phyloP scores from a whole-genome alignment of 1,139 yeast species.

The Saccharomycopsis phalli region DNA sequence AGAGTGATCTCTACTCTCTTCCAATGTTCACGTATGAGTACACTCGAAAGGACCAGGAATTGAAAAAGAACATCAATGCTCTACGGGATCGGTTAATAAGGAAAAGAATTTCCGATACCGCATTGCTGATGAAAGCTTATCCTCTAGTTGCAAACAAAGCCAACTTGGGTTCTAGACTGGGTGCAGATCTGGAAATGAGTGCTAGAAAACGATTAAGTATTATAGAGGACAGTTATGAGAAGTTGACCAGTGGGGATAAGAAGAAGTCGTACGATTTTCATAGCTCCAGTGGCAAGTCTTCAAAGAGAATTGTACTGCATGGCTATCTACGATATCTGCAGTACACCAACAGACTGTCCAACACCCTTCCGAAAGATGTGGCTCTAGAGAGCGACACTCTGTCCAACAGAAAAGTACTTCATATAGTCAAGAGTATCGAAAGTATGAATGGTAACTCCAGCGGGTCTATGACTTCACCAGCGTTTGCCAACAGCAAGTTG shows the following conservation, averaged over 20 bases:
- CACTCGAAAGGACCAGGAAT: conserved; percentile 17
- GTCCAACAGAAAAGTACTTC: conserved; percentile 9
- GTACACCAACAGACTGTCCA: conserved; percentile 14
- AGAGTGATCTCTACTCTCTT: conserved; percentile 15
- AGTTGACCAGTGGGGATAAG: conserved; percentile 9
- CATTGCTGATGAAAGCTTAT: conserved; percentile 17
- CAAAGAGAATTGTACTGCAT: conserved; percentile 12
- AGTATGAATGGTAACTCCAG: conserved; percentile 17
- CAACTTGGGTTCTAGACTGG: not conserved
- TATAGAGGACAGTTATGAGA: conserved; percentile 18
- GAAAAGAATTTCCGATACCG: conserved; percentile 19
- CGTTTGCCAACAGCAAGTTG: conserved; percentile 9
- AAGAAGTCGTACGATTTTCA: not conserved
- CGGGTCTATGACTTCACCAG: conserved; percentile 2
- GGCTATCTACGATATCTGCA: conserved; percentile 19
- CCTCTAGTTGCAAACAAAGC: conserved; percentile 2
- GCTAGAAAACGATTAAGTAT: conserved; percentile 11
- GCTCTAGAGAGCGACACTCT: not conserved
- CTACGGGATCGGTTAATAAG: conserved; percentile 16
- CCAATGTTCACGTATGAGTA: conserved; percentile 15
- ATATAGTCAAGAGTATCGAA: conserved; percentile 19
- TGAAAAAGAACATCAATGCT: conserved; percentile 18
- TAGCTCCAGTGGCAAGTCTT: not conserved
- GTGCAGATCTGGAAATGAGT: not conserved
- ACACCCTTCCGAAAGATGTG: not conserved